A percentile compares a stretch with the other conserved stretches of the same genome.
Evolutionary conservation across 352 stramenopile species (phyloP).

Genomic region (Plasmopara viticola): DNA sequence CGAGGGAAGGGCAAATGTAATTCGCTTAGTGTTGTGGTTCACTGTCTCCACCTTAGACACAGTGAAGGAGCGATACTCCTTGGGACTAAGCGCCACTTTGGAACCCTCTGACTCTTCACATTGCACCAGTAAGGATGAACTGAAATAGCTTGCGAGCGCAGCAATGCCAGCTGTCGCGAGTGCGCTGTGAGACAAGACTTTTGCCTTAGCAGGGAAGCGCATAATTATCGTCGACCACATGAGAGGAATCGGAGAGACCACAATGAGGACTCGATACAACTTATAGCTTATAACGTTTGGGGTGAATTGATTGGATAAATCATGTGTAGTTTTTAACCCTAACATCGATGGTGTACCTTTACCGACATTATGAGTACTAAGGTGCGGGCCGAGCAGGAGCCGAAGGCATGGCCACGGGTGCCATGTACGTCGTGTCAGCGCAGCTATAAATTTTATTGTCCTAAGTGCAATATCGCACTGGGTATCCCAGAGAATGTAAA

Average conservation of each 20-base stretch:
- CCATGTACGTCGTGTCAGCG: constrained; percentile 57
- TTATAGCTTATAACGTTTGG: neutral
- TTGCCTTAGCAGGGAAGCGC: constrained; percentile 38
- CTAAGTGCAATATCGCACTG: constrained; percentile 57
- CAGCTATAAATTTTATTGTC: constrained; percentile 87
- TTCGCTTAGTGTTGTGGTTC: constrained; percentile 74
- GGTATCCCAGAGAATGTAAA: constrained; percentile 41
- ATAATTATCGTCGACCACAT: constrained; percentile 49
- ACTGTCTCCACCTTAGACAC: constrained; percentile 63
- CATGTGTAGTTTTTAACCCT: neutral
- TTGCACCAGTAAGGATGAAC: constrained; percentile 6
- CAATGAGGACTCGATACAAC: neutral
- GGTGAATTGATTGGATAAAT: constrained; percentile 4
- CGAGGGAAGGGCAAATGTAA: constrained; percentile 60
- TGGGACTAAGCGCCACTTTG: constrained; percentile 48
- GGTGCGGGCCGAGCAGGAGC: constrained; percentile 3
- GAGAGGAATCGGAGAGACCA: neutral
- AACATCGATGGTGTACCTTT: neutral
- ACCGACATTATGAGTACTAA: constrained; percentile 4
- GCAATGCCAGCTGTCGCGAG: constrained; percentile 37
- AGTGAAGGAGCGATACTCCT: constrained; percentile 70
- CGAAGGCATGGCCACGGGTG: constrained; percentile 44
- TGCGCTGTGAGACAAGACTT: constrained; percentile 26
- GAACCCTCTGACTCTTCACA: constrained; percentile 24
- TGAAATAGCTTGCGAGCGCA: constrained; percentile 29